Evolutionary conservation across 805 yeast genomes (phyloP).

Genomic region (Lipomyces yamadae): DNA sequence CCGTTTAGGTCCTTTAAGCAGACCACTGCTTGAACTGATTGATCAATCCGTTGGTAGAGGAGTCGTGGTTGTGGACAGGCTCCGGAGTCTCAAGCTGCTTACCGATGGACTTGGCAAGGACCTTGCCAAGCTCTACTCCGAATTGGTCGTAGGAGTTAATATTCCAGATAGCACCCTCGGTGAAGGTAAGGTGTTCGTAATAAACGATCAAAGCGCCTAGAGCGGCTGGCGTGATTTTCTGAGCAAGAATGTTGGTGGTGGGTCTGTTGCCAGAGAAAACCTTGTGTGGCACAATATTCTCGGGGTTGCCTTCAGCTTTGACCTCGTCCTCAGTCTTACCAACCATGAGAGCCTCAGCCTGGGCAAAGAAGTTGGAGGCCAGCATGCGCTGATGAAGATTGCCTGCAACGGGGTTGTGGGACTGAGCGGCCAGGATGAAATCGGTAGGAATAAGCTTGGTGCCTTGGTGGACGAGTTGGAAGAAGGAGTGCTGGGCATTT

Average conservation of each 20-base stretch:
- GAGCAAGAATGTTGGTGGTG: conserved; percentile 94
- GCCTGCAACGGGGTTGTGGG: conserved; percentile 94
- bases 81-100: conserved; percentile 73
- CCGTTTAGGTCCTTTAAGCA: background rate
- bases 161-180: conserved; percentile 99
- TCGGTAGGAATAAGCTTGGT: conserved; percentile 97
- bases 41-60: conserved; percentile 88
- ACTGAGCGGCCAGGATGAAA: conserved; percentile 94
- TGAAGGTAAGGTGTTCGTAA: conserved; percentile 96
- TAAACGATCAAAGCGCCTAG: conserved; percentile 96
- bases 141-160: conserved; percentile 99
- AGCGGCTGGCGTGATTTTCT: conserved; percentile 94
- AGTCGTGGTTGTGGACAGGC: conserved; percentile 74
- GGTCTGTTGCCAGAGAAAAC: conserved; percentile 98
- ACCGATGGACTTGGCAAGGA: conserved; percentile 93
- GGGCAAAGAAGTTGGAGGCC: conserved; percentile 99
- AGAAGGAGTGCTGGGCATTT: conserved; percentile 98
- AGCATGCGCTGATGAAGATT: conserved; percentile 96
- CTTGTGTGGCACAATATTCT: conserved; percentile 90
- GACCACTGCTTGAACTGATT: conserved; percentile 83
- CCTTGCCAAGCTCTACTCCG: conserved; percentile 99
- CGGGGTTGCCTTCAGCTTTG: conserved; percentile 84
- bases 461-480: conserved; percentile 99
- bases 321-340: conserved; percentile 81
- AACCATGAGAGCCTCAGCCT: conserved; percentile 95